Conservation (phyloP, 1,284 basidiomycete genomes). For the Tilletia indica region DNA sequence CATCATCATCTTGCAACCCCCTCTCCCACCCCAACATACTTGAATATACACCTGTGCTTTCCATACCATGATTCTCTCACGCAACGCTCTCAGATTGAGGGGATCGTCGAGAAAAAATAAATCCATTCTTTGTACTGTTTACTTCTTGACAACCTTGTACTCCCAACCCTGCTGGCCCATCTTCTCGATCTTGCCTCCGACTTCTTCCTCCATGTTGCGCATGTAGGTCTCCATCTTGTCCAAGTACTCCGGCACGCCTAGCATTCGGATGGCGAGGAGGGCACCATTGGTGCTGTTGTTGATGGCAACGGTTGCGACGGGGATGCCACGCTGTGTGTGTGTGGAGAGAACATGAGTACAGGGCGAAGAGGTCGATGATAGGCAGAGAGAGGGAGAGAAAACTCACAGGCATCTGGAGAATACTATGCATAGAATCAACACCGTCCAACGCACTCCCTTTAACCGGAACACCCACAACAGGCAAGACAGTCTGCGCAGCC, state of each 20-base stretch:
- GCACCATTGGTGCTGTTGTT: constrained; percentile 94
- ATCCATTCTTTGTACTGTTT: neutral
- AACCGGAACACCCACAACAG: constrained; percentile 94
- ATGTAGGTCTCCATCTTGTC: constrained; percentile 75
- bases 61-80: too few species aligned
- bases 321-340: constrained; percentile 75
- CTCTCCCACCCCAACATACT: too few species aligned
- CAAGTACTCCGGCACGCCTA: constrained; percentile 68
- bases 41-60: too few species aligned
- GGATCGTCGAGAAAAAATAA: too few species aligned
- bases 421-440: constrained; percentile 92
- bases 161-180: constrained; percentile 83
- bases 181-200: constrained; percentile 76
- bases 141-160: constrained; percentile 39
- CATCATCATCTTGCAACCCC: too few species aligned
- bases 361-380: constrained; percentile 1
- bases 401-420: constrained; percentile 97
- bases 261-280: constrained; percentile 82
- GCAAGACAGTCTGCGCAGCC: constrained; percentile 84
- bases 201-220: constrained; percentile 74
- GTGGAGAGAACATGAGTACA: neutral
- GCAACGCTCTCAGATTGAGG: too few species aligned
- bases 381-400: constrained; percentile 17
- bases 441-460: constrained; percentile 91
- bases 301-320: constrained; percentile 95